These are phyloP conservation scores for Colletotrichum sp. DNA, from an alignment of 2,329 filamentous ascomycete species.

Conservation along the genomic window DNA sequence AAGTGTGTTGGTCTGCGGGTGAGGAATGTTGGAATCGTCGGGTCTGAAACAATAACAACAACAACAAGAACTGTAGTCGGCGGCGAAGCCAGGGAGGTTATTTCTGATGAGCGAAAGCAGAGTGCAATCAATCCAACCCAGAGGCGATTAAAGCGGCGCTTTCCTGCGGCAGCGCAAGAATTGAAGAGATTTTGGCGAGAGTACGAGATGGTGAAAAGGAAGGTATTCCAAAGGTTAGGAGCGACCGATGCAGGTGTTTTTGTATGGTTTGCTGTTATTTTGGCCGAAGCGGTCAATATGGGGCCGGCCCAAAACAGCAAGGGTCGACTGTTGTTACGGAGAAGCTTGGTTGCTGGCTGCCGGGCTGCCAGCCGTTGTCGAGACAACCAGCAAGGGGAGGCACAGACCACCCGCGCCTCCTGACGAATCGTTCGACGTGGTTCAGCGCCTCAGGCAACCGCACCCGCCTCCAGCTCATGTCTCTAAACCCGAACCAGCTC, in stretches of 20 bases:
- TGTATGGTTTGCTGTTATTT: slow-evolving; percentile 22
- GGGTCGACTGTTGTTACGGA: slow-evolving; percentile 16
- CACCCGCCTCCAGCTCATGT: not conserved
- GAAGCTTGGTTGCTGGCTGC: slow-evolving; percentile 9
- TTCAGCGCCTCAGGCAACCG: slow-evolving; percentile 17
- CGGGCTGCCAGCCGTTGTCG: slow-evolving; percentile 22
- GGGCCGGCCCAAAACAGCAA: slow-evolving; percentile 21
- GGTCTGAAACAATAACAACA: slow-evolving; percentile 22
- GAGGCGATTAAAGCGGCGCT: not conserved
- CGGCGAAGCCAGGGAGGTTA: not conserved
- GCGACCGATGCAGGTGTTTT: slow-evolving; percentile 21
- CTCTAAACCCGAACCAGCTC: slow-evolving; percentile 2
- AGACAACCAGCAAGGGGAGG: slow-evolving; percentile 16
- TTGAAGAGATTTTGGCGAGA: not conserved
- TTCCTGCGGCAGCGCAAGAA: not conserved
- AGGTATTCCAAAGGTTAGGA: slow-evolving; percentile 12
- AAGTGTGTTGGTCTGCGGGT: not conserved
- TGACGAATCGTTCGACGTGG: slow-evolving; percentile 3
- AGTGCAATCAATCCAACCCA: not conserved
- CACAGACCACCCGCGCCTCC: slow-evolving; percentile 3
- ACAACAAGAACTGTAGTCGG: slow-evolving; percentile 6
- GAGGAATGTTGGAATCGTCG: slow-evolving; percentile 18
- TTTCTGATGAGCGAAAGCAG: not conserved
- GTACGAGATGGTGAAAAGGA: slow-evolving; percentile 16
- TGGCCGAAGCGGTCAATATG: slow-evolving; percentile 21